Evolutionary conservation across 2,329 filamentous ascomycete species (phyloP).

Genomic region (Sphaerulina musiva): DNA sequence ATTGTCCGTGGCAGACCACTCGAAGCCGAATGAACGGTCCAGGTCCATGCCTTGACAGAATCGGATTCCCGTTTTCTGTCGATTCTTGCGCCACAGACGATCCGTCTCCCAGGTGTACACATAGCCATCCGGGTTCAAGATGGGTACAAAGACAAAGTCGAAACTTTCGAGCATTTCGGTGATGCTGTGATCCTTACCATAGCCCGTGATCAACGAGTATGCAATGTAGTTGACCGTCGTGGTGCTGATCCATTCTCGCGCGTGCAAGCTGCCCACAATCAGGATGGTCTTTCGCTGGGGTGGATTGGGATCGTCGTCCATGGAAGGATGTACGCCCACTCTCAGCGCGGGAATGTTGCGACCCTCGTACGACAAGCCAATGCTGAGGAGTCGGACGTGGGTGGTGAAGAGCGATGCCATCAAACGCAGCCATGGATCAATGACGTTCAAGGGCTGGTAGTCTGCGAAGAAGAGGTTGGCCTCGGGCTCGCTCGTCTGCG

Average conservation of each 20-base stretch:
- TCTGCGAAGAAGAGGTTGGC: constrained; percentile 79
- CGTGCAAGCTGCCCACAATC: constrained; percentile 80
- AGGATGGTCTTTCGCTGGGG: constrained; percentile 66
- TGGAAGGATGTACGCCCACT: constrained; percentile 57
- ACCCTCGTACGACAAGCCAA: constrained; percentile 84
- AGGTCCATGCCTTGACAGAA: constrained; percentile 87
- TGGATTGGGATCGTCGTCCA: constrained; percentile 41
- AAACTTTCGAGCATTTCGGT: constrained; percentile 75
- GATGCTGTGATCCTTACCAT: constrained; percentile 63
- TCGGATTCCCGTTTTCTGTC: constrained; percentile 71
- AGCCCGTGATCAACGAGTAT: constrained; percentile 78
- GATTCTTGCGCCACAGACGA: constrained; percentile 89
- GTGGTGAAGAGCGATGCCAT: constrained; percentile 84
- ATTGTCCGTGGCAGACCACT: constrained; percentile 72
- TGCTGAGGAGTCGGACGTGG: constrained; percentile 63
- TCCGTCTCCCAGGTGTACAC: constrained; percentile 89
- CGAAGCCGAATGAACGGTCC: constrained; percentile 76
- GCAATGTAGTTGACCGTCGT: constrained; percentile 87
- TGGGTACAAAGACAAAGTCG: constrained; percentile 82
- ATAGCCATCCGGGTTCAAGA: constrained; percentile 88
- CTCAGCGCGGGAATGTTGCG: constrained; percentile 77
- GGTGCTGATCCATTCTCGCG: constrained; percentile 91
- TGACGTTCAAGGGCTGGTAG: constrained; percentile 81
- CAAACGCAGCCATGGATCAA: constrained; percentile 85
- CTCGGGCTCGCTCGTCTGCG: constrained; percentile 20